Evolutionary conservation across 441 rosid species (phyloP).

Genomic region (Biscutella laevigata): DNA sequence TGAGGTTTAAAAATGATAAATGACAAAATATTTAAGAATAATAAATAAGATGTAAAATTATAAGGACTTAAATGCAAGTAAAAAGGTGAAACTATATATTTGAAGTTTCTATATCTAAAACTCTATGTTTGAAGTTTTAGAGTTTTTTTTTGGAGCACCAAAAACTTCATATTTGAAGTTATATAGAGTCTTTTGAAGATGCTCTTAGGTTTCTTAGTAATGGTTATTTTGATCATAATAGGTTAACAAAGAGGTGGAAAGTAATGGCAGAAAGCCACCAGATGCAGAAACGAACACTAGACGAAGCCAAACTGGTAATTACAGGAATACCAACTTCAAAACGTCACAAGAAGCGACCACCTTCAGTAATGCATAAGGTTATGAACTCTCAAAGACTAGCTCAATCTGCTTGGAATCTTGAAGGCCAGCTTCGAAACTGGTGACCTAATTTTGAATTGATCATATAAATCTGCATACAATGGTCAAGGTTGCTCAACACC

Average conservation of each 20-base stretch:
- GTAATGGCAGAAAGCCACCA: conserved; percentile 91
- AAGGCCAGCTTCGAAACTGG: conserved; percentile 84
- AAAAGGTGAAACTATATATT: too few species aligned
- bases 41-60: too few species aligned
- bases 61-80: too few species aligned
- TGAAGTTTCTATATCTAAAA: too few species aligned
- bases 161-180: too few species aligned
- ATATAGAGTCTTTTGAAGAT: too few species aligned
- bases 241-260: conserved; percentile 89
- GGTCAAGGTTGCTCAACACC: conserved; percentile 69
- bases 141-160: too few species aligned
- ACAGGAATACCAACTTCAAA: conserved; percentile 71
- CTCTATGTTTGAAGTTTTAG: too few species aligned
- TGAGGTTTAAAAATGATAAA: too few species aligned
- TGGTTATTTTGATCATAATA: conserved; percentile 25
- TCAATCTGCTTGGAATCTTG: conserved; percentile 66
- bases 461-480: conserved; percentile 67
- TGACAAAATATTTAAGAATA: too few species aligned
- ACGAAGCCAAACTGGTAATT: conserved; percentile 80
- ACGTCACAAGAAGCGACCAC: conserved; percentile 41
- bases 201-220: not conserved
- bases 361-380: conserved; percentile 39
- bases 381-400: conserved; percentile 69
- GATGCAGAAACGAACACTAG: conserved; percentile 70
- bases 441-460: conserved; percentile 77